Evolutionary conservation across 176 grass and related monocot species (phyloP), one percentile per base, ranked within the genome.

Genomic region (Puccinellia tenuiflora): DNA sequence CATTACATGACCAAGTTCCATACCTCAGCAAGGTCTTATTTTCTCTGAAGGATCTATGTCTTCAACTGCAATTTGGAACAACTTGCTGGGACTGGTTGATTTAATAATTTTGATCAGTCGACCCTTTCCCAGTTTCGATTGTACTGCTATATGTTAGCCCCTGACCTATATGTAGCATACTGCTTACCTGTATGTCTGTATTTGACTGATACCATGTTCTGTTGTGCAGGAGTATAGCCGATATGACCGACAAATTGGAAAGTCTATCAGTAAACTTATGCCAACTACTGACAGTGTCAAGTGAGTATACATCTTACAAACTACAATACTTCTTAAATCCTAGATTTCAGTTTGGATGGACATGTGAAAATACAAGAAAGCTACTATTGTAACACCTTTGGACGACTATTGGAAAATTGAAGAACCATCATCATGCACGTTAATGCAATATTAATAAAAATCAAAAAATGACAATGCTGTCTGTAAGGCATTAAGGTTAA

Each of bases 231-330:
- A 94, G 85, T 79, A 82, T n/a, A 76, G 80, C 86, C 88, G 81
- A 88, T 75, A 79, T 68, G 86, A 91, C 77, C 81, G 92, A 43
- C 83, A 86, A 51, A 94, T 91, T 10, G 92, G 89, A 18, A 94
- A 94, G 47, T 94, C 86, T 37, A 91, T 94, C 39, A 82, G 80
- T 56, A 94, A 94, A 86, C 80, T 94, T 68, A 83, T 89, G 68
- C 92, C 92, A 3, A 94, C 80, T 33, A 85, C 82, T 28, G 92
- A 91, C 66, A 94, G 85, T 85, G 92, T 94, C 78, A 94, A 66
- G 92, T 94, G 42, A 68, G 56, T 60, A 55, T 46, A 7, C 64
- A 18, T 22, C 50, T 70, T 12, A 51, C 51, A 26, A 24, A 69
- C 34, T 63, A 20, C 28, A 28, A 9, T 48, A 63, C 21, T 62